phyloP scores from a whole-genome alignment of 345 rosid genomes.

The Salix arbutifolia region DNA sequence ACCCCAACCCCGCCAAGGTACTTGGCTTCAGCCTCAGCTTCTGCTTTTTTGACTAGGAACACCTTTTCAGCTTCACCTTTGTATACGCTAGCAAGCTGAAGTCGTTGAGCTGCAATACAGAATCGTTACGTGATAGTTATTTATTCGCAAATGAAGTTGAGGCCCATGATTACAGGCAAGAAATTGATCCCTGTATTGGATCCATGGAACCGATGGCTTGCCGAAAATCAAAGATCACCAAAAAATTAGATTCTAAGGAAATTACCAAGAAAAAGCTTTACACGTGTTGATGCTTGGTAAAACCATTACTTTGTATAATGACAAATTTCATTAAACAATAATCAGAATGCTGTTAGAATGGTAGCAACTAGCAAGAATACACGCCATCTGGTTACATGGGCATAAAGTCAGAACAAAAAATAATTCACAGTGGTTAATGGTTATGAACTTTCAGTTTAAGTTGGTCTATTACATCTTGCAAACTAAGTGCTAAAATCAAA shows the following conservation, averaged over 20 bases:
- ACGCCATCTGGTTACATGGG: background rate
- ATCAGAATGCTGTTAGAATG: background rate
- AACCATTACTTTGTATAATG: background rate
- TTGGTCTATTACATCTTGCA: background rate
- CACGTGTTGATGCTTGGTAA: background rate
- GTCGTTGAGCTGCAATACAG: constrained; percentile 75
- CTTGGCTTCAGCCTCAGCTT: constrained; percentile 95
- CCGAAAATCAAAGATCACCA: background rate
- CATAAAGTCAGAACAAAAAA: background rate
- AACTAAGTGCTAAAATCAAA: background rate
- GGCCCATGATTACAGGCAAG: background rate
- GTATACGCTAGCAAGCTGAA: constrained; percentile 97
- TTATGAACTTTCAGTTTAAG: background rate
- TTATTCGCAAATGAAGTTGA: background rate
- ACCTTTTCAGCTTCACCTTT: constrained; percentile 98
- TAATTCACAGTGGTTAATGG: background rate
- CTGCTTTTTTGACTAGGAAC: constrained; percentile 80
- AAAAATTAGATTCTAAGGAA: background rate
- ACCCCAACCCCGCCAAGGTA: constrained; percentile 95
- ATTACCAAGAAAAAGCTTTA: background rate
- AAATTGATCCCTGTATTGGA: background rate
- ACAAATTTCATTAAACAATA: background rate
- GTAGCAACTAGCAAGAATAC: background rate
- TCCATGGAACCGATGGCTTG: background rate
- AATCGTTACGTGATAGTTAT: constrained; percentile 5